phyloP scores from a whole-genome alignment of 352 stramenopile genomes.

The Ophiocytium majus region DNA sequence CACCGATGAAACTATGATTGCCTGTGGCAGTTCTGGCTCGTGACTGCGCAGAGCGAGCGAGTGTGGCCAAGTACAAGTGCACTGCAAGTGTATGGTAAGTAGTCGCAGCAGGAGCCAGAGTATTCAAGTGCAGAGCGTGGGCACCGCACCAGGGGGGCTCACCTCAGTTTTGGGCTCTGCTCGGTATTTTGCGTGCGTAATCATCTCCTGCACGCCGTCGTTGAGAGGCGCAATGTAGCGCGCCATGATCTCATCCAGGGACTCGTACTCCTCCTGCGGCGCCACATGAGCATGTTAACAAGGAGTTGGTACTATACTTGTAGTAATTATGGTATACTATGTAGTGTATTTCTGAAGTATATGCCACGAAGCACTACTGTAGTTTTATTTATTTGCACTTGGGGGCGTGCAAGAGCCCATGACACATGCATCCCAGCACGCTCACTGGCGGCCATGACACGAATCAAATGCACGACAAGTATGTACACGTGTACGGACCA shows the following conservation, averaged over 20 bases:
- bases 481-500: too few relatives aligned
- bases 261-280: constrained; percentile 56
- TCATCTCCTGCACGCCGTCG: constrained; percentile 54
- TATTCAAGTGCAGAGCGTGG: too few relatives aligned
- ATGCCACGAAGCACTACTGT: too few relatives aligned
- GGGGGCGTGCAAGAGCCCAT: too few relatives aligned
- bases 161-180: background rate
- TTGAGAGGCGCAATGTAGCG: constrained; percentile 56
- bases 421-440: too few relatives aligned
- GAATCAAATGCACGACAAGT: too few relatives aligned
- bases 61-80: background rate
- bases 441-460: too few relatives aligned
- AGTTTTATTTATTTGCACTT: too few relatives aligned
- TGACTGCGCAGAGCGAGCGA: background rate
- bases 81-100: background rate
- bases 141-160: too few relatives aligned
- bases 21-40: too few relatives aligned
- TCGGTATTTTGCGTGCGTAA: constrained; percentile 38
- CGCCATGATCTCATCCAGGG: constrained; percentile 60
- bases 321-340: background rate
- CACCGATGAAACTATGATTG: too few relatives aligned
- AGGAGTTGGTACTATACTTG: background rate
- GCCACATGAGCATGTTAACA: too few relatives aligned
- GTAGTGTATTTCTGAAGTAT: background rate
- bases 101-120: constrained; percentile 17